These are phyloP conservation scores for Rehmannia glutinosa DNA, from an alignment of 257 asterid genomes.

Conservation along the genomic window DNA sequence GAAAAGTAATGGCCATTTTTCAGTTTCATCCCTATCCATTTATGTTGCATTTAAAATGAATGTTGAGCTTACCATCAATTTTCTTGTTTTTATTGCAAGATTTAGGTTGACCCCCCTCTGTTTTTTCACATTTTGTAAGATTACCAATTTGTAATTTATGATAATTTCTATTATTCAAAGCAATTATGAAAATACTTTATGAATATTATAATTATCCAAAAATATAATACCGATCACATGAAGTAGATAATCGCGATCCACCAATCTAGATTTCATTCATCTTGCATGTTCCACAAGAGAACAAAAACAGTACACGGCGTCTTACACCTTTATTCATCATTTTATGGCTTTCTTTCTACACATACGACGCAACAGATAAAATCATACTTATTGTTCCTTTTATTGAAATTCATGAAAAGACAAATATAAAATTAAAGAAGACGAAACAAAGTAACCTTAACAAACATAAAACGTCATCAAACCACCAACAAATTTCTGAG, in stretches of 20 bases:
- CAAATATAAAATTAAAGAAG: no score
- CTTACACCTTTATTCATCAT: no score
- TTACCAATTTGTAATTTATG: not conserved
- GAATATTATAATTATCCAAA: not conserved
- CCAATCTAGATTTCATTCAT: not conserved
- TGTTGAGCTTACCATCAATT: not conserved
- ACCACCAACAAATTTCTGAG: not conserved
- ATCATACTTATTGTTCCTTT: no score
- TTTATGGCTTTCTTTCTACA: no score
- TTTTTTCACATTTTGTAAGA: not conserved
- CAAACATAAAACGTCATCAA: not conserved
- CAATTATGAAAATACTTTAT: not conserved
- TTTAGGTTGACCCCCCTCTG: not conserved
- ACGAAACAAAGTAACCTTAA: not conserved
- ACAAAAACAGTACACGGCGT: not conserved
- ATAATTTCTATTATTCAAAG: not conserved
- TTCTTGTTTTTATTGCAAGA: not conserved
- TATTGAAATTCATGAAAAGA: no score
- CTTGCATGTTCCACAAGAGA: not conserved
- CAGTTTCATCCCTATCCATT: slow-evolving; percentile 12
- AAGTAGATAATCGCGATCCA: no score
- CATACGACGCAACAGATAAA: no score
- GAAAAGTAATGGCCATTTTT: not conserved
- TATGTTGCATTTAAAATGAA: not conserved
- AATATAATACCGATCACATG: not conserved